Percentiles rank a stretch among this genome's conserved stretches.
phyloP scores from a whole-genome alignment of 2,329 filamentous ascomycete genomes.

The Albifimbria verrucaria region DNA sequence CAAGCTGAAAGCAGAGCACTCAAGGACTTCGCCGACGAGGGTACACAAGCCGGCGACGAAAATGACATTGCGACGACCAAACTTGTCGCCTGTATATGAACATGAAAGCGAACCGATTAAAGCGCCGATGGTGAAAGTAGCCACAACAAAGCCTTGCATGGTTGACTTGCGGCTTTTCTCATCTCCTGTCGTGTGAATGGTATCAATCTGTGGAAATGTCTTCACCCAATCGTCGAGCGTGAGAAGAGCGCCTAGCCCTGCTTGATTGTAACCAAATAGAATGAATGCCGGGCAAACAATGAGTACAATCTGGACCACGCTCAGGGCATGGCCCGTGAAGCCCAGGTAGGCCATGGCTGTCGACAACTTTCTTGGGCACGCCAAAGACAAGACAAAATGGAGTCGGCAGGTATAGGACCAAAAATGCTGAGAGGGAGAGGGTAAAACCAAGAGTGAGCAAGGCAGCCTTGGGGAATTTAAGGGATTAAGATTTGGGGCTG shows the following conservation, averaged over 20 bases:
- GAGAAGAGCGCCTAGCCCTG: conserved; percentile 67
- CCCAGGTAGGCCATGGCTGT: conserved; percentile 21
- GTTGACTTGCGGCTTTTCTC: conserved; percentile 39
- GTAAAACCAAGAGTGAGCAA: background rate
- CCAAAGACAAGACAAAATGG: background rate
- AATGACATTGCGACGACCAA: conserved; percentile 53
- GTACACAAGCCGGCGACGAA: conserved; percentile 50
- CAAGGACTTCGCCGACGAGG: conserved; percentile 49
- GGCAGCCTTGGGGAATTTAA: no score
- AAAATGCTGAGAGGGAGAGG: background rate
- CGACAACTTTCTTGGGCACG: background rate
- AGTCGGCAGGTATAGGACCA: background rate
- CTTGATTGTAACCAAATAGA: conserved; percentile 58
- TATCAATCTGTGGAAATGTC: conserved; percentile 44
- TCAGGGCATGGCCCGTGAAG: conserved; percentile 28
- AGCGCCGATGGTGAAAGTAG: conserved; percentile 52
- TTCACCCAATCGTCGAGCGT: conserved; percentile 58
- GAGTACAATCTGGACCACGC: conserved; percentile 33
- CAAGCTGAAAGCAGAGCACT: conserved; percentile 43
- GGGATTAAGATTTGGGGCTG: background rate
- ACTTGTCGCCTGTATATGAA: conserved; percentile 49
- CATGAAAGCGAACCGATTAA: conserved; percentile 46
- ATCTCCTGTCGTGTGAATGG: conserved; percentile 42
- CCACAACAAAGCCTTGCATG: conserved; percentile 40
- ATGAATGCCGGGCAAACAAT: conserved; percentile 41